Conservation (phyloP, 1,139 yeast genomes). For the Geotrichum klebahnii region DNA sequence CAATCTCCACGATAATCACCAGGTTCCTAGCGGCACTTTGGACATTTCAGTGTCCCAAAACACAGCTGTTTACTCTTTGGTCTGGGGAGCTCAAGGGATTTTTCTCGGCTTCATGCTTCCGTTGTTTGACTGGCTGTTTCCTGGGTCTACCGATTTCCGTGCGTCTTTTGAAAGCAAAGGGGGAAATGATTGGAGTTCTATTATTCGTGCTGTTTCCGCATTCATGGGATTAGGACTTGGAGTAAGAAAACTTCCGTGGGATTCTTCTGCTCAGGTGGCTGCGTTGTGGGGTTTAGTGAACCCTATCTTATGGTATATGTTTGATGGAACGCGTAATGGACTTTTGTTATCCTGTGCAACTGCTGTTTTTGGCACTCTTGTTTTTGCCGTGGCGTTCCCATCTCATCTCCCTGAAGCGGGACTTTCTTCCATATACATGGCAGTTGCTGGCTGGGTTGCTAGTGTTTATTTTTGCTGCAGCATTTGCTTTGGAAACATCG, state of each 20-base stretch:
- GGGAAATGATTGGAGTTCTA: conserved; percentile 41
- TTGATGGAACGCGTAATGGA: conserved; percentile 72
- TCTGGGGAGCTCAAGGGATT: conserved; percentile 55
- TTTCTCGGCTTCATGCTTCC: conserved; percentile 62
- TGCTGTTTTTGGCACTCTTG: conserved; percentile 34
- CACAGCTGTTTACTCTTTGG: conserved; percentile 26
- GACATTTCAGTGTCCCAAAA: conserved; percentile 28
- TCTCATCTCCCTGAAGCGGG: conserved; percentile 28
- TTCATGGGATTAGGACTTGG: conserved; percentile 82
- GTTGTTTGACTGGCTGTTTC: conserved; percentile 50
- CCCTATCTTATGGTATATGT: conserved; percentile 72
- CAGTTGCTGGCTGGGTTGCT: conserved; percentile 47
- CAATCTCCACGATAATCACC: conserved; percentile 38
- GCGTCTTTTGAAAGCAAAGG: conserved; percentile 30
- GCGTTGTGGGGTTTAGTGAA: conserved; percentile 70
- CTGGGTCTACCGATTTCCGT: too few species aligned
- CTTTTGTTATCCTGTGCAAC: conserved; percentile 40
- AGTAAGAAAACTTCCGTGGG: conserved; percentile 75
- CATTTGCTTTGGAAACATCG: conserved; percentile 66
- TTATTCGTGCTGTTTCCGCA: conserved; percentile 64
- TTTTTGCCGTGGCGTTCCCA: conserved; percentile 33
- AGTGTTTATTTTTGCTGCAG: conserved; percentile 66
- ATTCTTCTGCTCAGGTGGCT: conserved; percentile 69
- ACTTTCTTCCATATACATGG: conserved; percentile 25
- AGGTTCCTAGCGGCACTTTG: conserved; percentile 33